Evolutionary conservation across 1,284 basidiomycete species (phyloP).

Genomic region (Kalmanozyma brasiliensis): DNA sequence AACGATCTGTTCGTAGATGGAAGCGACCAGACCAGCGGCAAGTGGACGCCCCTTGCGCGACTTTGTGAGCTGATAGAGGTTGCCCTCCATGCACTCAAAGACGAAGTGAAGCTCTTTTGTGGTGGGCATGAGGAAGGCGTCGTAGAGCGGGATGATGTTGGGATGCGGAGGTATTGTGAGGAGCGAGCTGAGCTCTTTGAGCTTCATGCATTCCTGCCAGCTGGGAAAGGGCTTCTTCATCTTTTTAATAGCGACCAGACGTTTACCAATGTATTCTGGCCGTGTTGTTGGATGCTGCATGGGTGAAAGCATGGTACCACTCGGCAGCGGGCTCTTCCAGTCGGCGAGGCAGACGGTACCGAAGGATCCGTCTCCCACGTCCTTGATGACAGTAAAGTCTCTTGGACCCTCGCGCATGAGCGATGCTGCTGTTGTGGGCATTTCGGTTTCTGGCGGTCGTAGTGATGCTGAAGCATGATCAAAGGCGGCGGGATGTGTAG

Average conservation of each 20-base stretch:
- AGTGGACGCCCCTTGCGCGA: slow-evolving; percentile 91
- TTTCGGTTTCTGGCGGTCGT: slow-evolving; percentile 30
- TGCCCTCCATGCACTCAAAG: slow-evolving; percentile 99
- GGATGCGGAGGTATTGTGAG: slow-evolving; percentile 93
- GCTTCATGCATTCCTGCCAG: slow-evolving; percentile 93
- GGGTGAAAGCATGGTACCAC: slow-evolving; percentile 65
- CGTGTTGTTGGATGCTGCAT: slow-evolving; percentile 74
- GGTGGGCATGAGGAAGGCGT: slow-evolving; percentile 93
- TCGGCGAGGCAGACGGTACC: slow-evolving; percentile 98
- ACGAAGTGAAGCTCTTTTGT: slow-evolving; percentile 98
- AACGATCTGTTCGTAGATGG: slow-evolving; percentile 92
- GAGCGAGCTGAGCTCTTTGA: slow-evolving; percentile 97
- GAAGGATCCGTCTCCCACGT: slow-evolving; percentile 70
- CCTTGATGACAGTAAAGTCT: slow-evolving; percentile 64
- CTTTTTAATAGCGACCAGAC: slow-evolving; percentile 94
- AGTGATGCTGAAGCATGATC: slow-evolving; percentile 5
- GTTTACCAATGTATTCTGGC: slow-evolving; percentile 92
- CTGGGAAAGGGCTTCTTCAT: slow-evolving; percentile 98
- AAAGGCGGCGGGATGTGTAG: slow-evolving; percentile 1
- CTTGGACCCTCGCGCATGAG: slow-evolving; percentile 61
- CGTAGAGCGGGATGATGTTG: slow-evolving; percentile 98
- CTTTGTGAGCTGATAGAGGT: slow-evolving; percentile 98
- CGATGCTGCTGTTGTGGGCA: slow-evolving; percentile 59
- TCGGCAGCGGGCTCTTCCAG: slow-evolving; percentile 88
- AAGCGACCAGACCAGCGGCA: slow-evolving; percentile 92